Conservation (phyloP, 2,329 filamentous ascomycete species). For the Talaromyces rugulosus region DNA sequence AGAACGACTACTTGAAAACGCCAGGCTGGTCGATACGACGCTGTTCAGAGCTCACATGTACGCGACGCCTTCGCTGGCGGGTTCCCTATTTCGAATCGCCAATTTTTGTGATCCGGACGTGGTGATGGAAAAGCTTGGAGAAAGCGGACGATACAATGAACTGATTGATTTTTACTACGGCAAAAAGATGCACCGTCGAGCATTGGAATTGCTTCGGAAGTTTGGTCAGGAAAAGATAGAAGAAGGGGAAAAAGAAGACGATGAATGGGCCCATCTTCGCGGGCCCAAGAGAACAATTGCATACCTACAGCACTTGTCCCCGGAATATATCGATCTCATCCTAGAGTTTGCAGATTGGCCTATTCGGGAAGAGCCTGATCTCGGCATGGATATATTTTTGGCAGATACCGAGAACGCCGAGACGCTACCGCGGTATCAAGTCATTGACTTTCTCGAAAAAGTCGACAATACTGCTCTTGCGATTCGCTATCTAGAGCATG, state of each 20-base stretch:
- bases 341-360: slow-evolving; percentile 91
- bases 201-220: slow-evolving; percentile 72
- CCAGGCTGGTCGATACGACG: slow-evolving; percentile 85
- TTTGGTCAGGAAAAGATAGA: slow-evolving; percentile 58
- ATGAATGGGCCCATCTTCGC: slow-evolving; percentile 54
- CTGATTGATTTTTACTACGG: slow-evolving; percentile 97
- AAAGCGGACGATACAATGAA: slow-evolving; percentile 84
- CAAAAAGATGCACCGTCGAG: slow-evolving; percentile 86
- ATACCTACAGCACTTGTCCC: slow-evolving; percentile 84
- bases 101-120: slow-evolving; percentile 97
- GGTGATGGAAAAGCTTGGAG: slow-evolving; percentile 86
- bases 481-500: slow-evolving; percentile 80
- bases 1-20: slow-evolving; percentile 68
- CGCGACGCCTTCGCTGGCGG: slow-evolving; percentile 75
- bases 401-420: slow-evolving; percentile 95
- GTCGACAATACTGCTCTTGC: slow-evolving; percentile 66
- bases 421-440: slow-evolving; percentile 70
- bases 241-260: slow-evolving; percentile 24
- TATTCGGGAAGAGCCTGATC: slow-evolving; percentile 63
- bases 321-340: slow-evolving; percentile 84
- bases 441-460: slow-evolving; percentile 67
- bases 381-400: slow-evolving; percentile 89
- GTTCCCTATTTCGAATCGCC: slow-evolving; percentile 86
- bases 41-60: slow-evolving; percentile 96
- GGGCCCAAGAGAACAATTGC: slow-evolving; percentile 79